Evolutionary conservation across 768 basidiomycete genomes (phyloP).

Genomic region (Zangia roseola): DNA sequence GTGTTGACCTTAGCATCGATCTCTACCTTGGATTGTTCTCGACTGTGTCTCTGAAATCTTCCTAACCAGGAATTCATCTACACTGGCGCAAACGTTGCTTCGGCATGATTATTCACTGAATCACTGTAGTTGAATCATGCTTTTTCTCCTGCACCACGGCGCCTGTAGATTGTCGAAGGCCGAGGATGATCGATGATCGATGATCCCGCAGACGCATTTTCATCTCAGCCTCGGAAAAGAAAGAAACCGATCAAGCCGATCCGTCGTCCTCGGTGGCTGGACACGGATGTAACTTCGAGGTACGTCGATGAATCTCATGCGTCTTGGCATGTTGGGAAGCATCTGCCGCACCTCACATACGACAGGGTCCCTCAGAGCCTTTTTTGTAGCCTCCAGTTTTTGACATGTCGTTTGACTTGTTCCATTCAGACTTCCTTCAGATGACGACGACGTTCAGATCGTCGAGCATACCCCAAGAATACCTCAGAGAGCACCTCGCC

Average conservation of each 20-base stretch:
- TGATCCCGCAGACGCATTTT: constrained; percentile 24
- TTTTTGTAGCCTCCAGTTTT: no score
- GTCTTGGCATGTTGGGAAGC: not conserved
- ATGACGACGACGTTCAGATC: constrained; percentile 43
- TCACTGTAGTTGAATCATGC: no score
- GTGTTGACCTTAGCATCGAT: no score
- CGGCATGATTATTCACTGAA: no score
- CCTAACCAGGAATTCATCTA: no score
- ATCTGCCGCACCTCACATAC: not conserved
- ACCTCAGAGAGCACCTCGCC: constrained; percentile 19
- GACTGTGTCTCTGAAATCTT: no score
- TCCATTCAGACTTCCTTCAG: constrained; percentile 33
- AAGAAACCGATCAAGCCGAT: constrained; percentile 33
- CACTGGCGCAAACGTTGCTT: no score
- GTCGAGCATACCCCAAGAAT: constrained; percentile 33
- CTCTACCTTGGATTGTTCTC: no score
- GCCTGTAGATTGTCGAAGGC: no score
- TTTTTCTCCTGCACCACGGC: no score
- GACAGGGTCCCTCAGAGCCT: constrained; percentile 9
- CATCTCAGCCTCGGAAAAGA: constrained; percentile 39
- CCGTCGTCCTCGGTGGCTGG: constrained; percentile 44
- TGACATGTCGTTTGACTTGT: constrained; percentile 8
- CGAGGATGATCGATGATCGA: no score
- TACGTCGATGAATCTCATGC: constrained; percentile 25
- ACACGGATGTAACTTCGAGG: constrained; percentile 39